Evolutionary conservation across 2,329 filamentous ascomycete species (phyloP).

Genomic region (Talaromyces islandicus): DNA sequence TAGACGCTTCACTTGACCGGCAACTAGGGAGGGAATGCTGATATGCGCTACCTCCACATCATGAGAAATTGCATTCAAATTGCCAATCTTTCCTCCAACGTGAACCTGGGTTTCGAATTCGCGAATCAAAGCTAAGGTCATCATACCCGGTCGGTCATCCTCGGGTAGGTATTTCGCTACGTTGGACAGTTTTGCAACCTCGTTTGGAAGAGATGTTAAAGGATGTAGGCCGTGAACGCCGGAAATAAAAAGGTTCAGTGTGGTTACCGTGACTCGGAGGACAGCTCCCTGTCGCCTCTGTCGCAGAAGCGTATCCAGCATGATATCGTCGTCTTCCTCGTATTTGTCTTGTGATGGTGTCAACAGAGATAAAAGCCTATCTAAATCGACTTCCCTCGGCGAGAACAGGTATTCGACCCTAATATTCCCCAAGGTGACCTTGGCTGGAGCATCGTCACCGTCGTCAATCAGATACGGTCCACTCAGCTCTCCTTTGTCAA

Average conservation of each 20-base stretch:
- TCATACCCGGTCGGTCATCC: constrained; percentile 82
- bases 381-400: constrained; percentile 74
- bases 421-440: constrained; percentile 59
- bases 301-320: constrained; percentile 82
- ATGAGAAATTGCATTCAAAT: constrained; percentile 51
- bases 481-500: constrained; percentile 68
- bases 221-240: constrained; percentile 61
- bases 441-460: constrained; percentile 48
- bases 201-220: constrained; percentile 67
- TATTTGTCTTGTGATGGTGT: constrained; percentile 90
- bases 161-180: constrained; percentile 94
- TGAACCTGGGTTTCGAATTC: constrained; percentile 57
- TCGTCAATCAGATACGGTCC: constrained; percentile 60
- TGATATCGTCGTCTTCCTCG: constrained; percentile 83
- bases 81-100: constrained; percentile 64
- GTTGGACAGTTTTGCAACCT: constrained; percentile 74
- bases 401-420: constrained; percentile 65
- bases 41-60: constrained; percentile 74
- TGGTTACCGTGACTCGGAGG: constrained; percentile 62
- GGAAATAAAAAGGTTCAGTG: constrained; percentile 56
- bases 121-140: constrained; percentile 66
- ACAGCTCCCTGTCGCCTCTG: constrained; percentile 84
- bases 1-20: constrained; percentile 64
- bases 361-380: constrained; percentile 75
- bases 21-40: constrained; percentile 73